These are phyloP conservation scores for Bidens hawaiensis DNA, from an alignment of 140 eudicot species.

Conservation along the genomic window DNA sequence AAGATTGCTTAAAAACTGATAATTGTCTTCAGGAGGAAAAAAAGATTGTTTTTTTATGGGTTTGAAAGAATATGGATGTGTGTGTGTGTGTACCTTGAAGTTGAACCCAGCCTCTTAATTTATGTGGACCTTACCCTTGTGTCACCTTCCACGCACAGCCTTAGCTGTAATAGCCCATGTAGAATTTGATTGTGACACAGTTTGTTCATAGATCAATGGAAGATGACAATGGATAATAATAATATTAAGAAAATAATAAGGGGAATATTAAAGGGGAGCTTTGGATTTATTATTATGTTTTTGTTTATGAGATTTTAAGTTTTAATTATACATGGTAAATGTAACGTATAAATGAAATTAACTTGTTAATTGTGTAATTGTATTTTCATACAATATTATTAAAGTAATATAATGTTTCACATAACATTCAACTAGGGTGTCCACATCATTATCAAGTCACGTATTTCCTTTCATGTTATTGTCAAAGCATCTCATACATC, in stretches of 20 bases:
- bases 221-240: constrained; percentile 39
- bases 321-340: no score
- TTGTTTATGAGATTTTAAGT: constrained; percentile 44
- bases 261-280: constrained; percentile 10
- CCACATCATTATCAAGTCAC: no score
- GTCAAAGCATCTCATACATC: no score
- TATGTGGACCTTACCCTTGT: constrained; percentile 65
- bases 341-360: no score
- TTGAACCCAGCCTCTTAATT: constrained; percentile 60
- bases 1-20: constrained; percentile 14
- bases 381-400: no score
- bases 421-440: no score
- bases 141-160: constrained; percentile 51
- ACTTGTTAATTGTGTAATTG: no score
- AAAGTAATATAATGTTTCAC: no score
- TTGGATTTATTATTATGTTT: constrained; percentile 65
- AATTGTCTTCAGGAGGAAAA: constrained; percentile 27
- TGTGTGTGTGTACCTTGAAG: constrained; percentile 67
- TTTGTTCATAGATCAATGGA: constrained; percentile 67
- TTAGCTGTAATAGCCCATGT: constrained; percentile 82
- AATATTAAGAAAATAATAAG: constrained; percentile 24
- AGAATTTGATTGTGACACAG: constrained; percentile 87
- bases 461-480: no score
- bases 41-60: constrained; percentile 24
- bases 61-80: constrained; percentile 71